Conservation (phyloP, 176 grass and related monocot species). For the Oryza brachyantha region DNA sequence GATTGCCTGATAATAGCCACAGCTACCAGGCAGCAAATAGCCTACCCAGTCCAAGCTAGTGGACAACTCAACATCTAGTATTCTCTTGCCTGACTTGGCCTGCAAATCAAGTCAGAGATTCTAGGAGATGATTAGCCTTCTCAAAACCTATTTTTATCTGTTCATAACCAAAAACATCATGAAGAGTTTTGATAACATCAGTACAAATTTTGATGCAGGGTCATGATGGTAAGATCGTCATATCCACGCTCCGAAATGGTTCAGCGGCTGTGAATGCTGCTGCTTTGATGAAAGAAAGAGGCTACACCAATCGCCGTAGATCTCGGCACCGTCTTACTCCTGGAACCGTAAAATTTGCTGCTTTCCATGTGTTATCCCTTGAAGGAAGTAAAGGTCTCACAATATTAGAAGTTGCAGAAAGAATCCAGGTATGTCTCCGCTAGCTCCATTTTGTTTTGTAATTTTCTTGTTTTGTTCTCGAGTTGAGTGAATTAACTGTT, state of each 20-base stretch:
- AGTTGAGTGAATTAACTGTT: no score
- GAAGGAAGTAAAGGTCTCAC: conserved; percentile 85
- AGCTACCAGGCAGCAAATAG: no score
- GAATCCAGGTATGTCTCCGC: conserved; percentile 91
- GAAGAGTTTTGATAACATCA: conserved; percentile 8
- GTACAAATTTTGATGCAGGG: conserved; percentile 48
- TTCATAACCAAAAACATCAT: conserved; percentile 1
- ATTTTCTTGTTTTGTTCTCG: conserved; percentile 19
- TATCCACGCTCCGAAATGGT: conserved; percentile 75
- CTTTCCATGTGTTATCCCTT: conserved; percentile 96
- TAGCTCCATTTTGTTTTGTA: no score
- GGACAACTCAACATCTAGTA: not conserved
- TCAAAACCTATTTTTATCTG: not conserved
- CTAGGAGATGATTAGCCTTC: not conserved
- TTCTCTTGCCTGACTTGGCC: not conserved
- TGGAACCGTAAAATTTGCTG: conserved; percentile 98
- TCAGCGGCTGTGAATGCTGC: conserved; percentile 79
- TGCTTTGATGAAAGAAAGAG: conserved; percentile 86
- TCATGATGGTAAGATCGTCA: conserved; percentile 50
- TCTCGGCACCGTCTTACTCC: conserved; percentile 87
- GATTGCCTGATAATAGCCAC: no score
- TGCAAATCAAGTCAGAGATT: not conserved
- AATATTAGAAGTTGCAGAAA: conserved; percentile 92
- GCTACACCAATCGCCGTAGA: conserved; percentile 62
- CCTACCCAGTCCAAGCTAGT: no score